These are phyloP conservation scores for Hypoxylon sp. DNA, from an alignment of 2,329 filamentous ascomycete species.

Conservation along the genomic window DNA sequence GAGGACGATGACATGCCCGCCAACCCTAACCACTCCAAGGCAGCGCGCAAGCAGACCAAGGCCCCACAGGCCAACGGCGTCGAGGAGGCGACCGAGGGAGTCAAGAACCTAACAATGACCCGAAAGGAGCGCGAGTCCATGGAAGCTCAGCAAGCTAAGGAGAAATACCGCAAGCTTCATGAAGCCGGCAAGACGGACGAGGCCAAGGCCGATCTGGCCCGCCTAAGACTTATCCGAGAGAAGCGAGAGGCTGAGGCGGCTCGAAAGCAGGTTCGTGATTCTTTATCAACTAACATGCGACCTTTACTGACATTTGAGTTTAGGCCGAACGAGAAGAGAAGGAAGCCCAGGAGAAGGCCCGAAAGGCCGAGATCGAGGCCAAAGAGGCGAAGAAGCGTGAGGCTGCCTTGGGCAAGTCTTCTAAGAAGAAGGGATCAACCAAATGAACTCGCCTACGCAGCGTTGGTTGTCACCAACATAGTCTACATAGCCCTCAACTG, in stretches of 20 bases:
- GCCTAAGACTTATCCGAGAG: conserved; percentile 85
- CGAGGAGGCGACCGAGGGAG: conserved; percentile 66
- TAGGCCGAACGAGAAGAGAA: conserved; percentile 71
- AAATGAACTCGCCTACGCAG: conserved; percentile 51
- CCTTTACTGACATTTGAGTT: conserved; percentile 44
- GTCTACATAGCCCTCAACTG: conserved; percentile 10
- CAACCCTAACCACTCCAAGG: conserved; percentile 92
- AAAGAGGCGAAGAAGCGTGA: conserved; percentile 69
- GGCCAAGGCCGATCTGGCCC: conserved; percentile 88
- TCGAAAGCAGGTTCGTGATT: conserved; percentile 77
- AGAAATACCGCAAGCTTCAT: conserved; percentile 91
- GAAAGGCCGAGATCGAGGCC: conserved; percentile 65
- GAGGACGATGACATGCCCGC: conserved; percentile 77
- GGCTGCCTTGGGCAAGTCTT: conserved; percentile 60
- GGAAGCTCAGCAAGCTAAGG: conserved; percentile 88
- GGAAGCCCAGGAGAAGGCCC: conserved; percentile 64
- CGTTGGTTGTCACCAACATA: conserved; percentile 8
- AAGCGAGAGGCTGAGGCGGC: conserved; percentile 87
- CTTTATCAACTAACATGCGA: background rate
- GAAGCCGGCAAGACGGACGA: conserved; percentile 97
- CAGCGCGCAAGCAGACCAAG: conserved; percentile 71
- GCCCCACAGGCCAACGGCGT: conserved; percentile 57
- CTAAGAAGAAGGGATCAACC: conserved; percentile 57
- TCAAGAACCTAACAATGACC: conserved; percentile 66
- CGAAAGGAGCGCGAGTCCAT: conserved; percentile 77